These are phyloP conservation scores for Aspergillus avenaceus DNA, from an alignment of 495 filamentous ascomycete genomes.

Conservation along the genomic window DNA sequence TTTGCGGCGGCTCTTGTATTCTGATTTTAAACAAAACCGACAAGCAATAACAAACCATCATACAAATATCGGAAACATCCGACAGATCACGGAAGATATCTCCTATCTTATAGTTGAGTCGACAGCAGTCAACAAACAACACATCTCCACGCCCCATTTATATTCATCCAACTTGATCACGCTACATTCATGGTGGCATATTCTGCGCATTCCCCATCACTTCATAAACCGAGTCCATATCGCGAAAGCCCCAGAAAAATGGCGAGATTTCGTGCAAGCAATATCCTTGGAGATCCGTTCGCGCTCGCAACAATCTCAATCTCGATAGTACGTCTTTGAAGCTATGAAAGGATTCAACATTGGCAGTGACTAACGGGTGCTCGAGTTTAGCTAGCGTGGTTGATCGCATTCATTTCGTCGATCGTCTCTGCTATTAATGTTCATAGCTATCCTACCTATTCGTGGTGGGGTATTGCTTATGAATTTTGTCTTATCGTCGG, in stretches of 20 bases:
- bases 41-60: background rate
- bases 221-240: conserved; percentile 71
- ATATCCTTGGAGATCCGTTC: conserved; percentile 94
- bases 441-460: conserved; percentile 67
- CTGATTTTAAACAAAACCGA: too few species aligned
- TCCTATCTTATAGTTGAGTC: background rate
- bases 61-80: background rate
- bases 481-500: conserved; percentile 79
- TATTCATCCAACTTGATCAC: conserved; percentile 9
- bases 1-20: too few species aligned
- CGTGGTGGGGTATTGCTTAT: conserved; percentile 87
- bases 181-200: conserved; percentile 36
- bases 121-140: conserved; percentile 3
- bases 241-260: conserved; percentile 21
- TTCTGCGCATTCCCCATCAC: conserved; percentile 60
- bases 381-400: conserved; percentile 74
- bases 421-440: conserved; percentile 64
- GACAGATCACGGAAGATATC: background rate
- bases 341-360: background rate
- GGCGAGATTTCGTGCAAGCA: conserved; percentile 70
- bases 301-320: conserved; percentile 93
- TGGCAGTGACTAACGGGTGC: conserved; percentile 1
- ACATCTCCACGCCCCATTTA: conserved; percentile 8
- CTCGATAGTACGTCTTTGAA: conserved; percentile 64
- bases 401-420: conserved; percentile 84